Base-by-base conservation (phyloP, 805 yeast species). In the Lipomyces yamadae region DNA sequence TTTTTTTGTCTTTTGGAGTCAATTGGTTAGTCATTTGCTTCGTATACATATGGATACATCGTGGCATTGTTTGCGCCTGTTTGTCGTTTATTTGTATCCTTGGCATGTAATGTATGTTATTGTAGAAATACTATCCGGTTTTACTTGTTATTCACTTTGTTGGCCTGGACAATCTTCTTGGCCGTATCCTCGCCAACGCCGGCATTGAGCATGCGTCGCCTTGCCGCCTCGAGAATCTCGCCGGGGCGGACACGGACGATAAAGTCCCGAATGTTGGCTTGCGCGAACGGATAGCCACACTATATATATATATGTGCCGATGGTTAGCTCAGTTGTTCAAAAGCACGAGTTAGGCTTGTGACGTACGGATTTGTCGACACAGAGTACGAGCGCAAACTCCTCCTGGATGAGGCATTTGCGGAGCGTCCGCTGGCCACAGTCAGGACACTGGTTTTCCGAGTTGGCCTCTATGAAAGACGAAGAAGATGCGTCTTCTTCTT, bases 251-350 rank as follows among this genome's bases (percentile, higher is more conserved):
- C 56, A 8, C 58, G 11, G 11, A 54, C 39, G 2, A 65, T 39
- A 10, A 53, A 57, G 7, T 42, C 24, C 32, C 33, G 4, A 24
- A 52, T 13, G 11, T 33, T 13, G 13, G 39, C 61, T 55, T 58
- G 60, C 18, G 30, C 54, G 48, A 65, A 65, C 15, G 68, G 68
- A 58, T 52, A 65, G 3, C 57, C 33, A 30, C 68, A 65, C 68
- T 65, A 37, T 5, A 30, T 24, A 24, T 24, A 24, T 24, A 24
- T 24, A 24, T 24, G 24, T 1, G 24, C 24, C 24, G 24, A 24
- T 24, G 24, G 24, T 24, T 24, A 24, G 24, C 24, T 24, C 24
- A 24, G 24, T 24, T 24, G 24, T 24, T 24, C 24, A 24, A 24
- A 24, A 24, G 24, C 24, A 24, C 24, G 24, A 24, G 24, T 24